phyloP scores from a whole-genome alignment of 768 basidiomycete species.

The Boletellus sp. region DNA sequence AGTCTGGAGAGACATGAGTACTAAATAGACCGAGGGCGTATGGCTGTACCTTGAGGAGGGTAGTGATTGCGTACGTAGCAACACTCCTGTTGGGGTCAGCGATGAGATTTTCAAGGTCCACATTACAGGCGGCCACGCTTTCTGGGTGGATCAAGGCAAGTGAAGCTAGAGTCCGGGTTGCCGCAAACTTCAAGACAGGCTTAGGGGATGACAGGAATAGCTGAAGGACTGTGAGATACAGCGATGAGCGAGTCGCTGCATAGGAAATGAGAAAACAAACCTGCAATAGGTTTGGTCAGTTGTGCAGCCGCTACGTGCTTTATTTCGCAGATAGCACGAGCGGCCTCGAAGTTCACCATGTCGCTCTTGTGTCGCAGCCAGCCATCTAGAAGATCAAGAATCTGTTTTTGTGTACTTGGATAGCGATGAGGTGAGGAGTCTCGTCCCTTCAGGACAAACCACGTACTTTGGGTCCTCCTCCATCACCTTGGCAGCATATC shows the following conservation, averaged over 20 bases:
- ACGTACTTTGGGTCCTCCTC: constrained; percentile 97
- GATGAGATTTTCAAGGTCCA: constrained; percentile 95
- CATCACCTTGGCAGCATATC: constrained; percentile 97
- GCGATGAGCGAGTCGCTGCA: constrained; percentile 5
- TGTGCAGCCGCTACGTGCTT: constrained; percentile 75
- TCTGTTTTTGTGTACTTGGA: constrained; percentile 80
- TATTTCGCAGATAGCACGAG: constrained; percentile 96
- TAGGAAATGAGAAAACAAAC: constrained; percentile 40
- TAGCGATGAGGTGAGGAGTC: neutral
- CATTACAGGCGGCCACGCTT: constrained; percentile 88
- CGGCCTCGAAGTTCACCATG: constrained; percentile 99
- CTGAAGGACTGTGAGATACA: constrained; percentile 65
- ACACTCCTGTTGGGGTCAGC: constrained; percentile 94
- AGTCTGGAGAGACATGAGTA: constrained; percentile 52
- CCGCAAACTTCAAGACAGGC: constrained; percentile 92
- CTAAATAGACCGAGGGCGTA: neutral
- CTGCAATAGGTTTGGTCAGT: constrained; percentile 83
- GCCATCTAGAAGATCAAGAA: constrained; percentile 89
- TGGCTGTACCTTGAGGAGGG: constrained; percentile 77
- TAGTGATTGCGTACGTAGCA: constrained; percentile 98
- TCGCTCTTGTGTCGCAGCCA: constrained; percentile 98
- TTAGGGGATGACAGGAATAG: constrained; percentile 96
- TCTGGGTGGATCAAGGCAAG: constrained; percentile 84
- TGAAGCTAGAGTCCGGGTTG: constrained; percentile 89
- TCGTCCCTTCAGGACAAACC: neutral